phyloP scores from a whole-genome alignment of 1,139 yeast genomes.

The Yamadazyma blattariae region DNA sequence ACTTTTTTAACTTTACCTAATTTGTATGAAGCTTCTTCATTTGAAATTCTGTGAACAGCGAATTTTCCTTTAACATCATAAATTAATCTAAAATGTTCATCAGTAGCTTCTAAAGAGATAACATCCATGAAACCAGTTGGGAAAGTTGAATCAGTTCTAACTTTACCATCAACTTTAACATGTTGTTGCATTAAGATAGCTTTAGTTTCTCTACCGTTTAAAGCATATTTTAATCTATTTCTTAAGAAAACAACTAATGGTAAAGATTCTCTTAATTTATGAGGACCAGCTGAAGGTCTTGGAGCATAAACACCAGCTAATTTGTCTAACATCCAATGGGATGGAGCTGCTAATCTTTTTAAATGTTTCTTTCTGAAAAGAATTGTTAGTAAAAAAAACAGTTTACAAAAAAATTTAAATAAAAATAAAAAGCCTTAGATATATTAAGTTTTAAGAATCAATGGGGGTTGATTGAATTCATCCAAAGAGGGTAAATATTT shows the following conservation, averaged over 20 bases:
- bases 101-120: slow-evolving; percentile 93
- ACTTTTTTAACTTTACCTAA: slow-evolving; percentile 97
- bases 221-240: slow-evolving; percentile 99
- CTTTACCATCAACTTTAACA: slow-evolving; percentile 98
- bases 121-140: slow-evolving; percentile 99
- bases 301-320: slow-evolving; percentile 98
- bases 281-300: slow-evolving; percentile 99
- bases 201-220: slow-evolving; percentile 99
- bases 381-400: not conserved
- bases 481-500: too few species aligned
- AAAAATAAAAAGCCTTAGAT: too few species aligned
- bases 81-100: slow-evolving; percentile 98
- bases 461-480: too few species aligned
- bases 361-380: slow-evolving; percentile 31
- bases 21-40: slow-evolving; percentile 97
- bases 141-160: slow-evolving; percentile 96
- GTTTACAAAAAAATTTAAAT: too few species aligned
- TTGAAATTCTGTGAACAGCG: slow-evolving; percentile 98
- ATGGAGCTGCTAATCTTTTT: slow-evolving; percentile 64
- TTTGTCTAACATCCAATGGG: slow-evolving; percentile 99
- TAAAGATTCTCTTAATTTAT: slow-evolving; percentile 97
- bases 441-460: too few species aligned
- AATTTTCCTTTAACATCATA: slow-evolving; percentile 99
- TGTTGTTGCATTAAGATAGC: slow-evolving; percentile 99
- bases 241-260: slow-evolving; percentile 97